A percentile compares a stretch with the other conserved stretches of the same genome.
Conservation (phyloP, 164 flowering plant species). For the Protea cynaroides region DNA sequence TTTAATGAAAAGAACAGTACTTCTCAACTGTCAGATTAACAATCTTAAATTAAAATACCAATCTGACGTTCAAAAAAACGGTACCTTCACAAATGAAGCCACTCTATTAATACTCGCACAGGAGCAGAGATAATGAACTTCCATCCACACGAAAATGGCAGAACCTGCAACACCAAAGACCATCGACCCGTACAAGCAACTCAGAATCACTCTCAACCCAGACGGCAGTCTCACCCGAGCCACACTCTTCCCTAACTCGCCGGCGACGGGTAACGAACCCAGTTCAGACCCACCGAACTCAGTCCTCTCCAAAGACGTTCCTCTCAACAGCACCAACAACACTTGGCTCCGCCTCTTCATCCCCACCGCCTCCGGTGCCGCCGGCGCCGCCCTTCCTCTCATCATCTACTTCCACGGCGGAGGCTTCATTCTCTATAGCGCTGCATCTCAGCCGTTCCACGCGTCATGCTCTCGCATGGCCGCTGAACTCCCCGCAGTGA, state of each 20-base stretch:
- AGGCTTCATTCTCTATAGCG: slow-evolving; percentile 46
- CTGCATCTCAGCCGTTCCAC: slow-evolving; percentile 27
- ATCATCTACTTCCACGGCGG: slow-evolving; percentile 63
- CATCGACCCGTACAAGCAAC: slow-evolving; percentile 39
- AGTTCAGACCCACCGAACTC: slow-evolving; percentile 1
- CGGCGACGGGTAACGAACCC: slow-evolving; percentile 11
- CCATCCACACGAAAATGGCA: too few species aligned
- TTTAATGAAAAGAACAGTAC: too few species aligned
- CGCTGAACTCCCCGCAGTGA: slow-evolving; percentile 23
- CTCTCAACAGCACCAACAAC: slow-evolving; percentile 33
- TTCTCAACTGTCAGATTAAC: too few species aligned
- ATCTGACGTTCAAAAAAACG: too few species aligned
- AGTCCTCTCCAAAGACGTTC: slow-evolving; percentile 38
- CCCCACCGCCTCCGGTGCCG: slow-evolving; percentile 28
- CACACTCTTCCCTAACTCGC: slow-evolving; percentile 15
- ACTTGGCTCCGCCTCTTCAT: slow-evolving; percentile 44
- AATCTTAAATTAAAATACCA: too few species aligned
- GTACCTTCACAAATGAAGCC: too few species aligned
- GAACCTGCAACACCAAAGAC: background rate
- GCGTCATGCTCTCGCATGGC: slow-evolving; percentile 36
- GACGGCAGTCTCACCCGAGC: slow-evolving; percentile 52
- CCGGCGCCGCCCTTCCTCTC: slow-evolving; percentile 39
- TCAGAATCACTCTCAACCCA: slow-evolving; percentile 37
- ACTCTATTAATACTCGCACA: too few species aligned
- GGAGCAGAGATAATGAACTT: too few species aligned